phyloP scores from a whole-genome alignment of 352 stramenopile species.

The Globisporangium carolinianum region DNA sequence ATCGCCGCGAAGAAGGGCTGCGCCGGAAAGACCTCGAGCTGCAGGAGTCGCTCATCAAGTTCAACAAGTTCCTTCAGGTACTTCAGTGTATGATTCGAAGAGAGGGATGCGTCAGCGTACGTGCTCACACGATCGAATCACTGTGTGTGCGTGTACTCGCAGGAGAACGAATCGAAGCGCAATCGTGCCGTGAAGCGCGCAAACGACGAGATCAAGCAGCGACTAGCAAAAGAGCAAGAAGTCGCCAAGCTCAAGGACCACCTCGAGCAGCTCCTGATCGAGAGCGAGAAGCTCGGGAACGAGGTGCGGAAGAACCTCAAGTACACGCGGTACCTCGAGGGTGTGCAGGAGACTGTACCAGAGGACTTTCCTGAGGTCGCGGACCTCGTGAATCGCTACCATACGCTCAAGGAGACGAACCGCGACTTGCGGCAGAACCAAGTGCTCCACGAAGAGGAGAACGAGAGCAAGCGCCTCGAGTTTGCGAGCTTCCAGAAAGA shows the following conservation, averaged over 20 bases:
- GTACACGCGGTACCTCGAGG: conserved; percentile 84
- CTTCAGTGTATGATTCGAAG: not conserved
- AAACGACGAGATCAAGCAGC: conserved; percentile 90
- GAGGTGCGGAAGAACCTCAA: conserved; percentile 80
- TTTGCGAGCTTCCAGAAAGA: conserved; percentile 87
- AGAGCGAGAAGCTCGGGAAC: conserved; percentile 59
- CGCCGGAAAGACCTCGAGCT: conserved; percentile 93
- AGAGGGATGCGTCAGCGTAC: too few relatives aligned
- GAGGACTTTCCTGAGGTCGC: conserved; percentile 91
- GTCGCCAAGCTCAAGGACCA: conserved; percentile 68
- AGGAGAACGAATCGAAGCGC: conserved; percentile 93
- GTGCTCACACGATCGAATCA: too few relatives aligned
- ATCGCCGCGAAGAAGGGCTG: conserved; percentile 89
- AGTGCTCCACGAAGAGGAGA: conserved; percentile 79
- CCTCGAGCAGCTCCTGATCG: conserved; percentile 47
- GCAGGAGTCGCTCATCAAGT: conserved; percentile 94
- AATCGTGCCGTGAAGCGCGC: conserved; percentile 90
- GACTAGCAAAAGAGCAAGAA: conserved; percentile 85
- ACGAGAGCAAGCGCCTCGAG: conserved; percentile 74
- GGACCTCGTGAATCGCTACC: conserved; percentile 90
- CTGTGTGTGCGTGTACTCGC: too few relatives aligned
- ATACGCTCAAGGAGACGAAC: conserved; percentile 90
- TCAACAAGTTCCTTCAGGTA: conserved; percentile 91
- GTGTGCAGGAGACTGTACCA: conserved; percentile 84
- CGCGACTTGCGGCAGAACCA: conserved; percentile 68